A percentile compares a stretch with the other conserved stretches of the same genome.
phyloP scores from a whole-genome alignment of 768 basidiomycete species.

The Podaxis sp. region DNA sequence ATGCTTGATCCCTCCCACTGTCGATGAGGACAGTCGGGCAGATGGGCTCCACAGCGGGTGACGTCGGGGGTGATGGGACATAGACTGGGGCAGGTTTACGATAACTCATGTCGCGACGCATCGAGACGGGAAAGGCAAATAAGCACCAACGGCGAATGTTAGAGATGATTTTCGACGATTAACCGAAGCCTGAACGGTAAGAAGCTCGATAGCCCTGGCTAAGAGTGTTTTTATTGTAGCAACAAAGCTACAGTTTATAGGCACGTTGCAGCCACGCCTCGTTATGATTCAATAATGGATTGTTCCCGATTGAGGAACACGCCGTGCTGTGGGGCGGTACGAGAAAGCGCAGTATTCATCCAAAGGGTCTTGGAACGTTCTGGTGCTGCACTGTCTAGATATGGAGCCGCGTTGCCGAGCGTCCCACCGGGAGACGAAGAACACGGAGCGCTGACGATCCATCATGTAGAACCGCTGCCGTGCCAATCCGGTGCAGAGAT shows the following conservation, averaged over 20 bases:
- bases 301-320: slow-evolving; percentile 11
- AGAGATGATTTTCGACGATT: slow-evolving; percentile 8
- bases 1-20: slow-evolving; percentile 17
- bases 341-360: slow-evolving; percentile 9
- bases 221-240: slow-evolving; percentile 12
- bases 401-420: slow-evolving; percentile 7
- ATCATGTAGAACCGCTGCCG: background rate
- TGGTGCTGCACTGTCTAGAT: slow-evolving; percentile 4
- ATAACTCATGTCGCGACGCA: slow-evolving; percentile 55
- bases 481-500: background rate
- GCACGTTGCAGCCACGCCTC: slow-evolving; percentile 16
- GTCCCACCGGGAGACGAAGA: slow-evolving; percentile 1
- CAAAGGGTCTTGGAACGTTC: slow-evolving; percentile 10
- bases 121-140: slow-evolving; percentile 2
- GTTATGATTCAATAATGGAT: slow-evolving; percentile 7
- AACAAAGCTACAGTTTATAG: slow-evolving; percentile 7
- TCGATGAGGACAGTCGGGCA: slow-evolving; percentile 10
- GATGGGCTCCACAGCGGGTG: slow-evolving; percentile 27
- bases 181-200: slow-evolving; percentile 7
- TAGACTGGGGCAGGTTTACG: slow-evolving; percentile 71
- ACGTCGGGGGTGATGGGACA: slow-evolving; percentile 62
- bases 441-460: slow-evolving; percentile 9
- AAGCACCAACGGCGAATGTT: slow-evolving; percentile 2
- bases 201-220: background rate
- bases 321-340: slow-evolving; percentile 15